Conservation (phyloP, 768 basidiomycete genomes). For the Lactarius trivialis region DNA sequence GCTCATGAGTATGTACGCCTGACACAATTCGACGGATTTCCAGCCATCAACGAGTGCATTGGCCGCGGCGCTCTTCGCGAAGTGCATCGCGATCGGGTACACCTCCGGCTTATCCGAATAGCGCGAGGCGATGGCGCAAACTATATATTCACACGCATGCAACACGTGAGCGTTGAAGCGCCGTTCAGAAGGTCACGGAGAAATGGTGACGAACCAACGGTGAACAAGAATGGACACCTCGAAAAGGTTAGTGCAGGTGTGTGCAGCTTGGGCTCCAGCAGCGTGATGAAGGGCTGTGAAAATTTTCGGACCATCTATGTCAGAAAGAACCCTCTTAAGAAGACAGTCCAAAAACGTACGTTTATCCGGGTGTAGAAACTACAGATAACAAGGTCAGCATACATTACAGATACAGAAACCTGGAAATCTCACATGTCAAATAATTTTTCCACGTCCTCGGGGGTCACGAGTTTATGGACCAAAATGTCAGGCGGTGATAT, state of each 20-base stretch:
- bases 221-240: constrained; percentile 88
- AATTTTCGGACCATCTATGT: constrained; percentile 51
- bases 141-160: constrained; percentile 31
- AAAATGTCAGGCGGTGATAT: constrained; percentile 79
- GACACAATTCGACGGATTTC: constrained; percentile 79
- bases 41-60: constrained; percentile 67
- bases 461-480: constrained; percentile 70
- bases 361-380: constrained; percentile 71
- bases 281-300: constrained; percentile 67
- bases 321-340: neutral
- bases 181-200: neutral
- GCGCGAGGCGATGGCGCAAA: constrained; percentile 83
- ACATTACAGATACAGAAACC: neutral
- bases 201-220: constrained; percentile 58
- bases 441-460: constrained; percentile 74
- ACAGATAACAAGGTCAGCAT: constrained; percentile 1
- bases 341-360: constrained; percentile 30
- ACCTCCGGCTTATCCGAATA: constrained; percentile 69
- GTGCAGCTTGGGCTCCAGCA: constrained; percentile 79
- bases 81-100: constrained; percentile 65
- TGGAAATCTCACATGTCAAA: constrained; percentile 63
- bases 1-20: constrained; percentile 75
- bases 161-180: neutral
- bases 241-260: constrained; percentile 75
- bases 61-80: constrained; percentile 70